A percentile compares a stretch with the other conserved stretches of the same genome.
Conservation (phyloP, 1,139 yeast genomes). For the Pneumocystis sp. region DNA sequence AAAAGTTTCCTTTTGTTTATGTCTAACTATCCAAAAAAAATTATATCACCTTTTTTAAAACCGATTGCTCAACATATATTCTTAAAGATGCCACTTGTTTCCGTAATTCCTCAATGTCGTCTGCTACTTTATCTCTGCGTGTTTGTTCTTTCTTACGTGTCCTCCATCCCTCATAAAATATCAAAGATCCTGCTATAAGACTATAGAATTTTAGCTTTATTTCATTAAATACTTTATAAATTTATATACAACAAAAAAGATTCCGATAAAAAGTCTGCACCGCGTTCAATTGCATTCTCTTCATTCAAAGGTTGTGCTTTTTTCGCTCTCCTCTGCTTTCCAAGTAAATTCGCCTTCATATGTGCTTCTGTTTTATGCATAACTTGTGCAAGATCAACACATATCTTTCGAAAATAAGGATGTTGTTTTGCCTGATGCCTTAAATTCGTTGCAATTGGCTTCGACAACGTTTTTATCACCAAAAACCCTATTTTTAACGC, state of each 20-base stretch:
- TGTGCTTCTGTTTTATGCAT: constrained; percentile 53
- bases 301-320: constrained; percentile 65
- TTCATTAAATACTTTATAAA: not conserved
- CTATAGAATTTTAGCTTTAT: not conserved
- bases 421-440: constrained; percentile 69
- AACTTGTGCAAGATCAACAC: constrained; percentile 60
- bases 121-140: not conserved
- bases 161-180: not conserved
- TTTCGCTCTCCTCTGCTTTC: constrained; percentile 32
- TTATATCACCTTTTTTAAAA: not conserved
- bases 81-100: not conserved
- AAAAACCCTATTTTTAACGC: constrained; percentile 66
- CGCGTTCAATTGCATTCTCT: constrained; percentile 67
- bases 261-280: constrained; percentile 69
- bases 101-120: not conserved
- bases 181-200: not conserved
- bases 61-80: not conserved
- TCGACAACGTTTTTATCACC: constrained; percentile 61
- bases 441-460: constrained; percentile 61
- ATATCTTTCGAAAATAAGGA: constrained; percentile 43
- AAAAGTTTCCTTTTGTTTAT: too few species aligned
- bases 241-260: constrained; percentile 42
- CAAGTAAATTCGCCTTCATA: constrained; percentile 48
- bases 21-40: not conserved
- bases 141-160: not conserved